phyloP scores from a whole-genome alignment of 1,139 yeast genomes.

The Casaregolazyma suthepensis region DNA sequence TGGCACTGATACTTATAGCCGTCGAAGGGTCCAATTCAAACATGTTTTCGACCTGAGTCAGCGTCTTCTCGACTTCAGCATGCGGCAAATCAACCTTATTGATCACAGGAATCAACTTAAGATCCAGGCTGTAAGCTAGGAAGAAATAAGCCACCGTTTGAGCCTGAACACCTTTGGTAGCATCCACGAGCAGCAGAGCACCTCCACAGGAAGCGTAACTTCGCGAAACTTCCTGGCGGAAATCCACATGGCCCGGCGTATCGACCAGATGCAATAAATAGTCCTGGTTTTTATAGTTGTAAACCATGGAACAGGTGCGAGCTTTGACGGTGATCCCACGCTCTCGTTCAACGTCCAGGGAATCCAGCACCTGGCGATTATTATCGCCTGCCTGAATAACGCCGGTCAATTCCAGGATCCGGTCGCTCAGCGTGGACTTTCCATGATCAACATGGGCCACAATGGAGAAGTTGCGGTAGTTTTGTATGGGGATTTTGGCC shows the following conservation, averaged over 20 bases:
- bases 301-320: constrained; percentile 92
- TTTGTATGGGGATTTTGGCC: constrained; percentile 66
- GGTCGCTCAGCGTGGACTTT: constrained; percentile 83
- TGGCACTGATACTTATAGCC: constrained; percentile 85
- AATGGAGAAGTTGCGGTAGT: constrained; percentile 85
- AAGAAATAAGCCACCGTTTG: constrained; percentile 96
- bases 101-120: constrained; percentile 79
- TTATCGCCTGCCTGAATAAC: constrained; percentile 70
- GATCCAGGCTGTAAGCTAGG: constrained; percentile 78
- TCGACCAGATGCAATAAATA: constrained; percentile 86
- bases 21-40: constrained; percentile 74
- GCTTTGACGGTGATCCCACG: constrained; percentile 97
- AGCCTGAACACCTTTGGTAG: constrained; percentile 94
- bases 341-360: constrained; percentile 89
- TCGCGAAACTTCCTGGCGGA: constrained; percentile 86
- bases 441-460: constrained; percentile 99
- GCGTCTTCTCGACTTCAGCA: constrained; percentile 76
- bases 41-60: constrained; percentile 75
- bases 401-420: constrained; percentile 80
- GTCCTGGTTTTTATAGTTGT: constrained; percentile 62
- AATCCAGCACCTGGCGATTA: constrained; percentile 86
- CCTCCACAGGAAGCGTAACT: constrained; percentile 97
- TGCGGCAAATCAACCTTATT: constrained; percentile 88
- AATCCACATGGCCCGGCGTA: constrained; percentile 98
- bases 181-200: constrained; percentile 84